These are phyloP conservation scores for Gremmenia infestans DNA, from an alignment of 2,329 filamentous ascomycete species.

Conservation along the genomic window DNA sequence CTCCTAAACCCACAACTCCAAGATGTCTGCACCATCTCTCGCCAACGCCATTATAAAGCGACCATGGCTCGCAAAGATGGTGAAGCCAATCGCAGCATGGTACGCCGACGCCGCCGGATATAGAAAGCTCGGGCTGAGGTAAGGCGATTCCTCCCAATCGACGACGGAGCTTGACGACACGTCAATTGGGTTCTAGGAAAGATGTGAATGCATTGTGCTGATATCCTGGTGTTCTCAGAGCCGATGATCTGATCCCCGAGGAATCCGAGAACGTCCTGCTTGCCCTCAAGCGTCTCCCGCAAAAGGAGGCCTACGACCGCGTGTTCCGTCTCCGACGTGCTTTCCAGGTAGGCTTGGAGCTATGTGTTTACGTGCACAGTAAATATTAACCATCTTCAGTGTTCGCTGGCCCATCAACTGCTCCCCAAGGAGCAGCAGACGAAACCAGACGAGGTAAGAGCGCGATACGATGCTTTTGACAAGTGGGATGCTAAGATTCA, in stretches of 20 bases:
- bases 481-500: slow-evolving; percentile 14
- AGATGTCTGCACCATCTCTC: slow-evolving; percentile 46
- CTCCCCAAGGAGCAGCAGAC: slow-evolving; percentile 62
- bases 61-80: slow-evolving; percentile 75
- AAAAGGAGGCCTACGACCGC: slow-evolving; percentile 92
- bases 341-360: slow-evolving; percentile 61
- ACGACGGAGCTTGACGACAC: neutral
- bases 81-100: slow-evolving; percentile 82
- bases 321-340: slow-evolving; percentile 95
- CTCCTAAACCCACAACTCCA: slow-evolving; percentile 15
- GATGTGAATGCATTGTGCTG: slow-evolving; percentile 10
- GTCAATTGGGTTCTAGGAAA: slow-evolving; percentile 5
- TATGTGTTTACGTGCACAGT: neutral
- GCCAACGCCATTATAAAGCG: slow-evolving; percentile 74
- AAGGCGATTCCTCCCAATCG: slow-evolving; percentile 32
- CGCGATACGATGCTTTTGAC: neutral
- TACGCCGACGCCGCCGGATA: slow-evolving; percentile 88
- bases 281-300: slow-evolving; percentile 83
- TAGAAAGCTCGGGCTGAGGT: slow-evolving; percentile 88
- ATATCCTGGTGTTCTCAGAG: slow-evolving; percentile 47
- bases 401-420: slow-evolving; percentile 58
- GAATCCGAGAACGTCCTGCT: slow-evolving; percentile 82
- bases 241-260: slow-evolving; percentile 92
- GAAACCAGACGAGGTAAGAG: slow-evolving; percentile 58
- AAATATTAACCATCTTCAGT: slow-evolving; percentile 29